Evolutionary conservation across 768 basidiomycete genomes (phyloP).

Genomic region (Paxillus involutus): DNA sequence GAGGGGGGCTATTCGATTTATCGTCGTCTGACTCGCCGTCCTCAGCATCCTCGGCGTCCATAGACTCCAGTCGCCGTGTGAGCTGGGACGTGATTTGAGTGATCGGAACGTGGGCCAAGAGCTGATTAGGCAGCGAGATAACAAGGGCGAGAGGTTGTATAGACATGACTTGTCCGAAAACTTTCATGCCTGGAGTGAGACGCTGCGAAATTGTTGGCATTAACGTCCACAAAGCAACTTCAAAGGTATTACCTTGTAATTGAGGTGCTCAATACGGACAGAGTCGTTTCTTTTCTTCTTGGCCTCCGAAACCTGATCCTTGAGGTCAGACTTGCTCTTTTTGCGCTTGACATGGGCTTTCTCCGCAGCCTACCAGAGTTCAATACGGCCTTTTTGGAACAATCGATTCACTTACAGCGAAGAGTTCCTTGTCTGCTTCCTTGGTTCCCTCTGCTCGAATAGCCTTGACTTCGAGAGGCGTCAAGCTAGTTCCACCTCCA

Average conservation of each 20-base stretch:
- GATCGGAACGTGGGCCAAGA: constrained; percentile 91
- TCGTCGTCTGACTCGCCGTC: constrained; percentile 47
- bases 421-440: constrained; percentile 82
- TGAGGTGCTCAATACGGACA: constrained; percentile 85
- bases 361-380: constrained; percentile 40
- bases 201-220: constrained; percentile 47
- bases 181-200: constrained; percentile 77
- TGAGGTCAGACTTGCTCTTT: constrained; percentile 48
- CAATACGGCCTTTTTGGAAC: neutral
- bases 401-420: constrained; percentile 47
- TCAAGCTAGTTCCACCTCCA: constrained; percentile 88
- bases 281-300: constrained; percentile 40
- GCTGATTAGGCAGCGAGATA: constrained; percentile 93
- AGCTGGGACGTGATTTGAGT: constrained; percentile 85
- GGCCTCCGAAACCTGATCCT: constrained; percentile 28
- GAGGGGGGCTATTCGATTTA: constrained; percentile 30
- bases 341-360: constrained; percentile 40
- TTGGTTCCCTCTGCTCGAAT: constrained; percentile 80
- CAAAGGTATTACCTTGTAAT: constrained; percentile 71
- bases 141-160: constrained; percentile 88
- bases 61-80: constrained; percentile 67
- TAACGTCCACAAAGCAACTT: neutral
- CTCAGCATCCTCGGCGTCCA: constrained; percentile 52
- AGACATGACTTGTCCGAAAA: constrained; percentile 84
- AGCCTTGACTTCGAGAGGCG: constrained; percentile 85